Evolutionary conservation across 257 asterid species (phyloP).

Genomic region (Gardenia jasminoides): DNA sequence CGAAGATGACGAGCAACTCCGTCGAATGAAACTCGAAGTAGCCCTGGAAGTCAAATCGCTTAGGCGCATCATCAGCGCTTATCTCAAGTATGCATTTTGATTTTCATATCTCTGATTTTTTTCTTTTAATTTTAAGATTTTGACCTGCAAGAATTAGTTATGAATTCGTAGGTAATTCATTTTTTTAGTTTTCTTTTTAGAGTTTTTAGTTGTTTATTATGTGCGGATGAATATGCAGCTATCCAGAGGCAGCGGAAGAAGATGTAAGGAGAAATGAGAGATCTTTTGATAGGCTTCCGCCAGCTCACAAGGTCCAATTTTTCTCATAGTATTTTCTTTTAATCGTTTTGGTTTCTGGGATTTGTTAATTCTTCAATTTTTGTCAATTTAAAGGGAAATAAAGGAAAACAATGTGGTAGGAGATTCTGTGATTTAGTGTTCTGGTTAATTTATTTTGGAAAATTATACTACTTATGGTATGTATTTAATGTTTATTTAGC

Average conservation of each 20-base stretch:
- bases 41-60: constrained; percentile 91
- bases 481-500: background rate
- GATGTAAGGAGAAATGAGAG: constrained; percentile 83
- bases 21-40: constrained; percentile 75
- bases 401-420: background rate
- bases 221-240: constrained; percentile 44
- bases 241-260: constrained; percentile 94
- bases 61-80: constrained; percentile 93
- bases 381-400: background rate
- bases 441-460: background rate
- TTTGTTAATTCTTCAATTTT: background rate
- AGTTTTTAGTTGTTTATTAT: constrained; percentile 3
- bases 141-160: too few species aligned
- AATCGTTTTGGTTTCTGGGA: too few species aligned
- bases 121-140: too few species aligned
- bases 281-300: constrained; percentile 64
- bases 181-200: background rate
- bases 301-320: constrained; percentile 68
- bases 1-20: constrained; percentile 52
- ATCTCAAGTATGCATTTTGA: constrained; percentile 66
- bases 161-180: background rate
- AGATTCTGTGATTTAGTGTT: too few species aligned
- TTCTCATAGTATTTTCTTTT: background rate
- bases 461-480: background rate
- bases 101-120: background rate